A percentile compares a stretch with the other conserved stretches of the same genome.
phyloP scores from a whole-genome alignment of 2,329 filamentous ascomycete species.

The Ophiocordyceps polyrhachis-furcata region DNA sequence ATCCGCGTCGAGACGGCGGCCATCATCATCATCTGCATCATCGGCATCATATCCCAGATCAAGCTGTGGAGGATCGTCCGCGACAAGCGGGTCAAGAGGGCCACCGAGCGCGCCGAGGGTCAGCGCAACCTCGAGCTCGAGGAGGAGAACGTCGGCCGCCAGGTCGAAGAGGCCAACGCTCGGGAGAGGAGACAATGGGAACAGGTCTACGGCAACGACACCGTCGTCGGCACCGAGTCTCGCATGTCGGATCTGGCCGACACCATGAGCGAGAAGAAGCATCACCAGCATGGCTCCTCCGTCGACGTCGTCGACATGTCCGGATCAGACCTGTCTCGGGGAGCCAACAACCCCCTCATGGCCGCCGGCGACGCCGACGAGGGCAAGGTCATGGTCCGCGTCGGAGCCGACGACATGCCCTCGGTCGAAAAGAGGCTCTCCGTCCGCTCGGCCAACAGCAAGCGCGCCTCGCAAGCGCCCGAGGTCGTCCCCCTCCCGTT shows the following conservation, averaged over 20 bases:
- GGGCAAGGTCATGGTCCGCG: conserved; percentile 32
- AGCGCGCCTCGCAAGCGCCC: conserved; percentile 9
- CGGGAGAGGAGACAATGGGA: conserved; percentile 58
- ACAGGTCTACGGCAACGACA: conserved; percentile 48
- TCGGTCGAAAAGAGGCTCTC: conserved; percentile 10
- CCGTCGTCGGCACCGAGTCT: conserved; percentile 16
- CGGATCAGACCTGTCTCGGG: conserved; percentile 10
- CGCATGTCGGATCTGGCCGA: conserved; percentile 33
- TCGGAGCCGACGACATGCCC: conserved; percentile 28
- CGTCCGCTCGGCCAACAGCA: conserved; percentile 4
- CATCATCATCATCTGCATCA: conserved; percentile 52
- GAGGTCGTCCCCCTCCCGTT: conserved; percentile 49
- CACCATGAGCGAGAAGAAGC: conserved; percentile 26
- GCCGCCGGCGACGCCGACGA: conserved; percentile 21
- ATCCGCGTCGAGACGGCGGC: conserved; percentile 72
- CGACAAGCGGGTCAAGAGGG: conserved; percentile 35
- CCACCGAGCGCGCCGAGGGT: conserved; percentile 27
- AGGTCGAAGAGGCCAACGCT: conserved; percentile 42
- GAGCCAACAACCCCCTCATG: conserved; percentile 20
- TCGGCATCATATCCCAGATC: conserved; percentile 69
- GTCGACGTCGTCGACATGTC: conserved; percentile 31
- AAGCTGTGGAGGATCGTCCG: conserved; percentile 71
- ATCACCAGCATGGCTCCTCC: conserved; percentile 16
- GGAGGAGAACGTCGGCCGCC: conserved; percentile 52
- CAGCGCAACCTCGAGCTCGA: conserved; percentile 37